These are phyloP conservation scores for Limtongia smithiae DNA, from an alignment of 805 yeast genomes.

Conservation along the genomic window DNA sequence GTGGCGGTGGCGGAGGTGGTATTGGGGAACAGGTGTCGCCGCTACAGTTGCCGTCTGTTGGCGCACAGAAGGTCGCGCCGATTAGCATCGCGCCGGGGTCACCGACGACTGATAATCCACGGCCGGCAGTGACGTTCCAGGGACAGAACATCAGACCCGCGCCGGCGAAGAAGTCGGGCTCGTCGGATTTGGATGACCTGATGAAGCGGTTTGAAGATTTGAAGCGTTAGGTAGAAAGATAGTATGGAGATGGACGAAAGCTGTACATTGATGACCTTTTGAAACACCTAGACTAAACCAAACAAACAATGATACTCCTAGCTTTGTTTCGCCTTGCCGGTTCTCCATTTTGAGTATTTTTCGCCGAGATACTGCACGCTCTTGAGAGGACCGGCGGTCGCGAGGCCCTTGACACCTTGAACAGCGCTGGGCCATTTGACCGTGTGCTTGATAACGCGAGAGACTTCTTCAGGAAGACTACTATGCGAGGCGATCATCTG, in stretches of 20 bases:
- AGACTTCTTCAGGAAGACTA: conserved; percentile 39
- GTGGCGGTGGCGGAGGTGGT: conserved; percentile 33
- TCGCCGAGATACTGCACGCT: conserved; percentile 73
- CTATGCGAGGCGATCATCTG: conserved; percentile 45
- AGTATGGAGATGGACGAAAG: too few species aligned
- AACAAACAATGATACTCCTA: too few species aligned
- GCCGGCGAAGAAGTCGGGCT: conserved; percentile 6
- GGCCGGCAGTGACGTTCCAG: conserved; percentile 34
- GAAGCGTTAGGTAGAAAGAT: conserved; percentile 38
- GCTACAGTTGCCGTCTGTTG: conserved; percentile 31
- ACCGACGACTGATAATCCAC: conserved; percentile 36
- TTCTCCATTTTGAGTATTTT: conserved; percentile 47
- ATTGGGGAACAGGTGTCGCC: conserved; percentile 29
- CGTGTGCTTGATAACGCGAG: conserved; percentile 48
- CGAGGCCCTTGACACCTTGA: conserved; percentile 77
- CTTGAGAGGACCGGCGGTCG: conserved; percentile 79
- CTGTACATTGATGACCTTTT: too few species aligned
- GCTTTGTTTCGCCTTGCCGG: too few species aligned
- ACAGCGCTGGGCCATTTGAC: conserved; percentile 66
- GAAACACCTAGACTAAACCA: too few species aligned
- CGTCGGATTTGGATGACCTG: conserved; percentile 56
- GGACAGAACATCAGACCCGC: conserved; percentile 14
- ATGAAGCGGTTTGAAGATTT: conserved; percentile 76
- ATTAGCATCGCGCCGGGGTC: conserved; percentile 36
- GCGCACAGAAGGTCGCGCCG: conserved; percentile 32